Percentiles rank a stretch among this genome's conserved stretches.
These are phyloP conservation scores for Hippophae gyantsensis DNA, from an alignment of 306 rosid species.

Conservation along the genomic window DNA sequence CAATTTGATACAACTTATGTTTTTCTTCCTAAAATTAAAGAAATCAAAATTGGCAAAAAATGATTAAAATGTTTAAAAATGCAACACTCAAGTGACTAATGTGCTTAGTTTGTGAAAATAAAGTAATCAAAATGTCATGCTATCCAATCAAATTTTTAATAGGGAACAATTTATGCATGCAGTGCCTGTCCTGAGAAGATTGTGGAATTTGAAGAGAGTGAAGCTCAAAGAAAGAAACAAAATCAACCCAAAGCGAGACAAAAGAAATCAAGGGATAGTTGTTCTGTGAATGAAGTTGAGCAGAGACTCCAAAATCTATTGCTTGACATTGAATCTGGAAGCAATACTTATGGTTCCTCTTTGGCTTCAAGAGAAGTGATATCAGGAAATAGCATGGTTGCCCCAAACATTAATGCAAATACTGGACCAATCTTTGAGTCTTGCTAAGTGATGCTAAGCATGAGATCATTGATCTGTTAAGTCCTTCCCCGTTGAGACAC, in stretches of 20 bases:
- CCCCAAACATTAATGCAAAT: constrained; percentile 24
- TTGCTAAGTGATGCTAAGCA: constrained; percentile 13
- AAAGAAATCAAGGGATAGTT: constrained; percentile 36
- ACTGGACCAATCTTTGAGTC: constrained; percentile 9
- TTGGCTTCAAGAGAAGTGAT: constrained; percentile 12
- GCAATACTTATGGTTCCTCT: constrained; percentile 13
- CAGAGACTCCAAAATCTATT: constrained; percentile 39
- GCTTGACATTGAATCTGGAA: constrained; percentile 39
- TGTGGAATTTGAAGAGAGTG: constrained; percentile 46
- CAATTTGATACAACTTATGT: too few species aligned
- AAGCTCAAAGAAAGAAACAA: constrained; percentile 39
- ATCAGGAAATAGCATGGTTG: constrained; percentile 11
- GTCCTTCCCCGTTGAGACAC: constrained; percentile 54
- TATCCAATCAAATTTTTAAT: too few species aligned
- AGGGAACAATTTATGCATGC: neutral
- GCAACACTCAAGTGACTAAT: too few species aligned
- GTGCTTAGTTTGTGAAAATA: too few species aligned
- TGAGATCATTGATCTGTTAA: constrained; percentile 56
- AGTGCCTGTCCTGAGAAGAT: constrained; percentile 86
- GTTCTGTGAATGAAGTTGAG: constrained; percentile 52
- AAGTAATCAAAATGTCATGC: too few species aligned
- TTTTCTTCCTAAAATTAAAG: too few species aligned
- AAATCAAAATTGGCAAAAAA: too few species aligned
- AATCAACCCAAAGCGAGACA: constrained; percentile 35
- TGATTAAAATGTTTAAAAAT: too few species aligned